Evolutionary conservation across 164 flowering plant species (phyloP).

Genomic region (Umbilicus rupestris): DNA sequence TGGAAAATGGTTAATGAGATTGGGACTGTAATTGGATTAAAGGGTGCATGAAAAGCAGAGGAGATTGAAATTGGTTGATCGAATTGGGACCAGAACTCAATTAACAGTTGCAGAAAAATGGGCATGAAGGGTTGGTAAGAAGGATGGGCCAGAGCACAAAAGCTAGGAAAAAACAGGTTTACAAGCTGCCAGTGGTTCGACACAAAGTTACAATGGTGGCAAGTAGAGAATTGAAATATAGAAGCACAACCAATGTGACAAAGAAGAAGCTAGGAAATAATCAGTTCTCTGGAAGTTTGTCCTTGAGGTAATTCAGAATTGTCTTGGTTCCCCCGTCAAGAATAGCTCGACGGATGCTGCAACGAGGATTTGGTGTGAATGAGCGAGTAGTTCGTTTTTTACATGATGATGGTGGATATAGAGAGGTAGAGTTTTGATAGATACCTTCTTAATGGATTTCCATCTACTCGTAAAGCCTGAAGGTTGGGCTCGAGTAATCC

Average conservation of each 20-base stretch:
- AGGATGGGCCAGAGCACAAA: too few relatives aligned
- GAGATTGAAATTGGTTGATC: too few relatives aligned
- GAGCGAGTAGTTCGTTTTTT: background rate
- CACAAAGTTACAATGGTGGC: too few relatives aligned
- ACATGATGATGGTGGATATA: background rate
- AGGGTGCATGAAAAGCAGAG: too few relatives aligned
- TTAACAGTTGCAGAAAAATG: too few relatives aligned
- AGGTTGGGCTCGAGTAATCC: slow-evolving; percentile 78
- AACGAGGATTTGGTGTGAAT: slow-evolving; percentile 1
- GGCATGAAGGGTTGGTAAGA: too few relatives aligned
- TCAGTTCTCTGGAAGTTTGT: slow-evolving; percentile 42
- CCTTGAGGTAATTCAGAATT: slow-evolving; percentile 65
- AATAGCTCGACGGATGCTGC: slow-evolving; percentile 77
- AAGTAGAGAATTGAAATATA: background rate
- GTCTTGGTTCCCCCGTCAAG: slow-evolving; percentile 89
- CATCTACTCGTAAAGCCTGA: slow-evolving; percentile 77
- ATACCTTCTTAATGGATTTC: slow-evolving; percentile 93
- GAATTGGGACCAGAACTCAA: too few relatives aligned
- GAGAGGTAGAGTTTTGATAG: background rate
- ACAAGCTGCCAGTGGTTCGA: too few relatives aligned
- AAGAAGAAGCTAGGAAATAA: background rate
- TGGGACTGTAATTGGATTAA: too few relatives aligned
- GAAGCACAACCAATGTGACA: background rate
- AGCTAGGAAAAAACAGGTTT: too few relatives aligned
- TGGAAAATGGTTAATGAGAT: too few relatives aligned